Evolutionary conservation across 139 green algal species (phyloP).

Genomic region (Chlamydomonas incerta): DNA sequence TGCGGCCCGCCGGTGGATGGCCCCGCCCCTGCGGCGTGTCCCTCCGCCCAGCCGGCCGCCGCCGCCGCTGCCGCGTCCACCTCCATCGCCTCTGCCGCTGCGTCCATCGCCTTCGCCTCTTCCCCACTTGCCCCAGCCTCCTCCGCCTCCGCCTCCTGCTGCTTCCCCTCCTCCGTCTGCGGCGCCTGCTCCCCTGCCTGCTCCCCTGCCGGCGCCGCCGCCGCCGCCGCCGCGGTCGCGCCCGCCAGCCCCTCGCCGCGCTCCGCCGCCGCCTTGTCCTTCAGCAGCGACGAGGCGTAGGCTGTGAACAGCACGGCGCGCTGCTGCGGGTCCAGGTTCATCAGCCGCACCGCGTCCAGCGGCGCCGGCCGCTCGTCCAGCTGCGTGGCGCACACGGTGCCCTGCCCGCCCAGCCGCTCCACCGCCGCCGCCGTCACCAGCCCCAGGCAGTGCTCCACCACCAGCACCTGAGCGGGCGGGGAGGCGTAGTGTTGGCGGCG

Average conservation of each 20-base stretch:
- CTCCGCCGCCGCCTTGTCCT: neutral
- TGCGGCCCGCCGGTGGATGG: neutral
- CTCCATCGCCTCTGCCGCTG: neutral
- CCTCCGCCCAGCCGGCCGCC: neutral
- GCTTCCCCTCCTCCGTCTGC: neutral
- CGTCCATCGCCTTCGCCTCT: neutral
- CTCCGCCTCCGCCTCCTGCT: neutral
- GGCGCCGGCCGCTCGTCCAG: constrained; percentile 15
- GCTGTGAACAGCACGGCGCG: constrained; percentile 49
- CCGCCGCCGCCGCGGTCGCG: constrained; percentile 18
- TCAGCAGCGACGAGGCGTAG: constrained; percentile 50
- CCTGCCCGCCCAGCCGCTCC: constrained; percentile 82
- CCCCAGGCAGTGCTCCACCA: constrained; percentile 79
- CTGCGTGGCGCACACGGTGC: constrained; percentile 60
- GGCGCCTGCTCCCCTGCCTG: neutral
- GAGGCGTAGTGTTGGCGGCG: no score
- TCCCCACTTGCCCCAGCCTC: no score
- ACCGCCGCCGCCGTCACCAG: constrained; percentile 78
- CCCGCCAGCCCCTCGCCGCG: neutral
- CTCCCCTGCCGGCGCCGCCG: constrained; percentile 1
- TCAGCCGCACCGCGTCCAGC: constrained; percentile 41
- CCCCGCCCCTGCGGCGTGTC: neutral
- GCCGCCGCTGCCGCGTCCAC: neutral
- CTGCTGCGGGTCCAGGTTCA: constrained; percentile 67
- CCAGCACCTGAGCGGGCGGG: constrained; percentile 62